Base-by-base conservation (phyloP, 2,329 filamentous ascomycete genomes). In the Exophiala calicioides region DNA sequence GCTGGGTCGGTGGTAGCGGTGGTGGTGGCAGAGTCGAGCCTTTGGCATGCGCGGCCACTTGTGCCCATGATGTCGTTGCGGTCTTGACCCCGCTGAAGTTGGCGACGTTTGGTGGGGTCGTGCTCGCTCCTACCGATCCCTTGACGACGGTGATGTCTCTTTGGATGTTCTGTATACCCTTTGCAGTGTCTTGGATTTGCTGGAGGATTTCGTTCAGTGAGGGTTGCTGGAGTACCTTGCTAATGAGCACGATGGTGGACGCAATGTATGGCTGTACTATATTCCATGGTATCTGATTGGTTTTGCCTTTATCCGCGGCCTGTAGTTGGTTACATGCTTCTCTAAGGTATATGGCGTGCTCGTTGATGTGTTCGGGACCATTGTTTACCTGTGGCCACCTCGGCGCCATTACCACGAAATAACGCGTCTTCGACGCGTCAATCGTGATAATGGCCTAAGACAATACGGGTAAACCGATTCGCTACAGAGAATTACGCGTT, bases 321-420 rank as follows among this genome's bases (percentile, higher is more conserved):
- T 44, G 31, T 13, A 44, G 23, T 29, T 44, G 31, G 24, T 29
- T 36, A 16, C 31, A 36, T 36, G 7, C 41, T 44, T 44, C 41
- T 36, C 32, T 36, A n/a, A 44, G 41, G 32, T 44, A 44, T n/a
- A 32, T 44, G 31, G 41, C 31, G 21, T 45, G 33, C 42, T 45
- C 42, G 33, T 45, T 45, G 33, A 45, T 45, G 33, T 45, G 23
- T 38, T 45, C 42, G 42, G 42, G 23, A n/a, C 42, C 26, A 31
- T 45, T 45, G 32, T 45, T 45, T 38, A 45, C 33, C 42, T 44
- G 31, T 9, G 41, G 41, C 41, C 31, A 44, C 29, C 41, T 36
- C 6, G 41, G 41, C 15, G 31, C 41, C 32, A 44, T 44, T 44
- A 36, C 32, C 41, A 44, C 41, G 41, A 44, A 44, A 36, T 12